phyloP scores from a whole-genome alignment of 75 land plant genomes.

The Gnetum montanum region DNA sequence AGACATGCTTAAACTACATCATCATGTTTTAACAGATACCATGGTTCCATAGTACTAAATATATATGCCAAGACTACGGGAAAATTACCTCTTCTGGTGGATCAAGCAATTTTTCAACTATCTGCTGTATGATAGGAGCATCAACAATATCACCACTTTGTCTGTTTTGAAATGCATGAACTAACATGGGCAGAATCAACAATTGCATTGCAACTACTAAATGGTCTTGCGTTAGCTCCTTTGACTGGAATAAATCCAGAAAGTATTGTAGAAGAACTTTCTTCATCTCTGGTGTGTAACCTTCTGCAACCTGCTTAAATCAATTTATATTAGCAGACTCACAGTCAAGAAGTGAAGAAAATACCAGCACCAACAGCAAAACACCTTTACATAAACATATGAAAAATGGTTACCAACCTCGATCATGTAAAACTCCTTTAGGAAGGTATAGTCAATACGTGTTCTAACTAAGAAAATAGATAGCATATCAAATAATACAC shows the following conservation, averaged over 20 bases:
- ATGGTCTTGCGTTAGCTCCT: constrained; percentile 75
- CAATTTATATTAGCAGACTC: not conserved
- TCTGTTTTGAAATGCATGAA: constrained; percentile 87
- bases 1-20: no score
- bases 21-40: no score
- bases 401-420: constrained; percentile 53
- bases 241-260: constrained; percentile 76
- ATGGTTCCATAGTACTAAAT: no score
- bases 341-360: not conserved
- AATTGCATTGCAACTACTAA: constrained; percentile 96
- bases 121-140: constrained; percentile 64
- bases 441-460: constrained; percentile 91
- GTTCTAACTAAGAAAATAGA: constrained; percentile 87
- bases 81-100: constrained; percentile 99
- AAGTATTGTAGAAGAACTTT: constrained; percentile 81
- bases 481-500: constrained; percentile 86
- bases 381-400: not conserved
- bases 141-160: constrained; percentile 98
- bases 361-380: not conserved
- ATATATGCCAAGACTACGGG: no score
- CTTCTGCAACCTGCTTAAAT: constrained; percentile 79
- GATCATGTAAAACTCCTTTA: constrained; percentile 93
- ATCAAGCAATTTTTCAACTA: constrained; percentile 96
- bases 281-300: constrained; percentile 88
- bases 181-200: constrained; percentile 97